Evolutionary conservation across 331 rosid species (phyloP).

Genomic region (Malus hybrid): DNA sequence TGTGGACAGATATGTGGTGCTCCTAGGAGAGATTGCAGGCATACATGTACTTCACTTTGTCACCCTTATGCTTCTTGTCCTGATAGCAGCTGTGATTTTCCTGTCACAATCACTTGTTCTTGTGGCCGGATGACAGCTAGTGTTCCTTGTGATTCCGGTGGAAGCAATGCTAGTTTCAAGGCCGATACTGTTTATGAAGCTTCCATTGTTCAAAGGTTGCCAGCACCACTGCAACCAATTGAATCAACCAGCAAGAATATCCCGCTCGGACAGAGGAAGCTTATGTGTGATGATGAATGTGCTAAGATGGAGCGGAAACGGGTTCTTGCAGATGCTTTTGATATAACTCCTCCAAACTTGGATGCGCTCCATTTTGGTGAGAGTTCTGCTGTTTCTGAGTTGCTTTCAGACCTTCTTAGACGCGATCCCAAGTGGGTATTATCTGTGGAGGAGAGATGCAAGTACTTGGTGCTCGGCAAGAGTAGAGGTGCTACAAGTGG

Average conservation of each 20-base stretch:
- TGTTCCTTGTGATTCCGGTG: conserved; percentile 87
- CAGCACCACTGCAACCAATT: conserved; percentile 60
- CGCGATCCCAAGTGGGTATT: conserved; percentile 90
- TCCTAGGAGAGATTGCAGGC: conserved; percentile 86
- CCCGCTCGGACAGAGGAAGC: conserved; percentile 86
- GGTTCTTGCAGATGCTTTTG: conserved; percentile 93
- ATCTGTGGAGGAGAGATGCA: conserved; percentile 93
- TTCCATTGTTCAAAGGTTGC: conserved; percentile 66
- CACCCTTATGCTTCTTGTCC: conserved; percentile 80
- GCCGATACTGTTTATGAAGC: conserved; percentile 58
- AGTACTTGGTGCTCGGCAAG: conserved; percentile 74
- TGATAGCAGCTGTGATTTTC: conserved; percentile 56
- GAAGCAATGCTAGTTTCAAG: conserved; percentile 40
- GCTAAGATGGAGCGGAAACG: conserved; percentile 79
- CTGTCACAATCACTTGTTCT: conserved; percentile 68
- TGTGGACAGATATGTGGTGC: conserved; percentile 95
- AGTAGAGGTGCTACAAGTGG: conserved; percentile 54
- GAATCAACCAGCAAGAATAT: conserved; percentile 55
- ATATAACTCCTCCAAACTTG: conserved; percentile 55
- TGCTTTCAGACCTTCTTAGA: conserved; percentile 54
- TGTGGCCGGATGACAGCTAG: conserved; percentile 66
- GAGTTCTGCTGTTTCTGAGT: conserved; percentile 47
- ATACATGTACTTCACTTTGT: conserved; percentile 72
- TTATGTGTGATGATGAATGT: conserved; percentile 82
- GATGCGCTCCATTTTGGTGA: conserved; percentile 88